These are phyloP conservation scores for Scolecobasidium constrictum DNA, from an alignment of 2,329 filamentous ascomycete species.

Conservation along the genomic window DNA sequence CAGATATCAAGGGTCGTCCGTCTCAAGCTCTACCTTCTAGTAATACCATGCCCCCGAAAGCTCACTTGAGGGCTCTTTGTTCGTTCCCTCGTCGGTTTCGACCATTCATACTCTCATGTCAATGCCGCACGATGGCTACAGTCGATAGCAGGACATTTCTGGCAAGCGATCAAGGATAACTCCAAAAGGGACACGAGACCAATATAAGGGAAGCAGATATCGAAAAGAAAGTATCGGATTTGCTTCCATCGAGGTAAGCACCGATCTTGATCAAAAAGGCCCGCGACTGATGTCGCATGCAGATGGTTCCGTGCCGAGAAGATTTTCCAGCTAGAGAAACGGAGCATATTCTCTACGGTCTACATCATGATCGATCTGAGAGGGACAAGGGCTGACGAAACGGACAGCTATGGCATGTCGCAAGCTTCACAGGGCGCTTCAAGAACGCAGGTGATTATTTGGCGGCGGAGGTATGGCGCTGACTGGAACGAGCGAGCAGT, in stretches of 20 bases:
- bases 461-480: background rate
- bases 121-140: background rate
- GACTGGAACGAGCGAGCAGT: too few species aligned
- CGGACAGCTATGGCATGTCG: conserved; percentile 1
- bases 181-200: background rate
- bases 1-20: too few species aligned
- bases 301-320: conserved; percentile 1
- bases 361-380: background rate
- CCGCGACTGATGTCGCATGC: background rate
- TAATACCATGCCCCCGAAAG: too few species aligned
- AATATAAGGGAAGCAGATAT: background rate
- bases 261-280: background rate
- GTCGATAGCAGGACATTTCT: background rate
- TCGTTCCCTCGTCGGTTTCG: too few species aligned
- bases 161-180: background rate
- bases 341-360: background rate
- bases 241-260: background rate
- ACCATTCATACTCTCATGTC: too few species aligned
- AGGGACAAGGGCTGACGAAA: background rate
- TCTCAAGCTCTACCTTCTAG: too few species aligned
- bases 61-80: too few species aligned
- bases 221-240: background rate
- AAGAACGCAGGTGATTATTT: conserved; percentile 1
- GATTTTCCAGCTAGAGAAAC: background rate
- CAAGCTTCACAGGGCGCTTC: background rate